phyloP scores from a whole-genome alignment of 352 stramenopile species.

The Globisporangium spiculum region DNA sequence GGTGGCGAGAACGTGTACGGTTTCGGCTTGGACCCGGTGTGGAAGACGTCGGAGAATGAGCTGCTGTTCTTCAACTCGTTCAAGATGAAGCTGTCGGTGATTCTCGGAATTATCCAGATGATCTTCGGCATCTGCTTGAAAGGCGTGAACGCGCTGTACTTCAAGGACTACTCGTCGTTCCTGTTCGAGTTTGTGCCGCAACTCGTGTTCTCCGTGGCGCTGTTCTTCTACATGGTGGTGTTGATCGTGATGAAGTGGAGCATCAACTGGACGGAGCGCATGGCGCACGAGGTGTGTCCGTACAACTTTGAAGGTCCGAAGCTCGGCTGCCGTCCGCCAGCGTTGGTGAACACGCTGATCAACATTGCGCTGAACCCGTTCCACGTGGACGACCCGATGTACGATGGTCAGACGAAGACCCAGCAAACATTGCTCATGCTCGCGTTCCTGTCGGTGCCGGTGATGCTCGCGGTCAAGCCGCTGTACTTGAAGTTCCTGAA shows the following conservation, averaged over 20 bases:
- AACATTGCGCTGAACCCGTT: conserved; percentile 97
- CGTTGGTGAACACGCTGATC: conserved; percentile 98
- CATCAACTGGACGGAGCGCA: conserved; percentile 97
- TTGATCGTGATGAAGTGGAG: conserved; percentile 99
- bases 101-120: conserved; percentile 99
- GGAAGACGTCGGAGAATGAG: conserved; percentile 97
- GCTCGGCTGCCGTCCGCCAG: conserved; percentile 95
- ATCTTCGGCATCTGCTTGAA: conserved; percentile 96
- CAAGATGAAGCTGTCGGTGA: conserved; percentile 99
- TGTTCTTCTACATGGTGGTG: conserved; percentile 99
- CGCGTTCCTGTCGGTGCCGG: conserved; percentile 94
- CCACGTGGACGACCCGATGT: conserved; percentile 95
- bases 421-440: conserved; percentile 92
- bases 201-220: conserved; percentile 93
- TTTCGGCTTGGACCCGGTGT: conserved; percentile 97
- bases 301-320: conserved; percentile 92
- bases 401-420: conserved; percentile 88
- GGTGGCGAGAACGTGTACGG: conserved; percentile 91
- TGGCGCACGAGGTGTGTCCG: conserved; percentile 90
- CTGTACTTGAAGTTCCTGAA: conserved; percentile 87
- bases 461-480: conserved; percentile 96
- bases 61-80: conserved; percentile 99
- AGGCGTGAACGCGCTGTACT: conserved; percentile 96
- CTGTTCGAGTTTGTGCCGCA: conserved; percentile 98
- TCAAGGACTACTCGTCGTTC: conserved; percentile 94